Evolutionary conservation across 202 grass and related monocot species (phyloP), one percentile per base, ranked within the genome.

Genomic region (Hordeum pubiflorum): DNA sequence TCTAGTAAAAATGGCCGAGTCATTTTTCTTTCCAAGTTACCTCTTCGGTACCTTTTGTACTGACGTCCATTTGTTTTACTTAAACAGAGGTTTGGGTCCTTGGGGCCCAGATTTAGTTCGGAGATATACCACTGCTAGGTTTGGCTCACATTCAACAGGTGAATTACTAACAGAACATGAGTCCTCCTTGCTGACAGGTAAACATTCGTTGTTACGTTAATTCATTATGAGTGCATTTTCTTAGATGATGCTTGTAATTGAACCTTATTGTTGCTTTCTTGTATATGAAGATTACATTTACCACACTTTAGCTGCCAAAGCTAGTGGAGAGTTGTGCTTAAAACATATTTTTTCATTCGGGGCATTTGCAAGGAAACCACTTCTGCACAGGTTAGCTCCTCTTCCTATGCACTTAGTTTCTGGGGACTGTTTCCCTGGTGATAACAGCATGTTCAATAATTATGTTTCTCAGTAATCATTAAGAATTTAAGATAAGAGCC

Each of bases 251-350:
- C 44, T 62, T 74, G 34, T 24, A 74, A 38, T 24, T 41, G 43
- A 78, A 26, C 37, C 78, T 72, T 89, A 75, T 41, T 33, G 4
- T 79, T 63, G 15, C 26, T 74, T 57, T 81, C 13, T 85, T 52
- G 12, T 83, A 20, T 62, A 52, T 88, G 66, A 91, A 98, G 95
- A 98, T 86, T 98, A 98, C 57, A 88, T 93, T 33, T 98, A 98
- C 77, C 95, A 98, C 84, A 98, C 95, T 27, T 84, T 98, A 91
- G 95, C 95, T 58, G 95, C 95, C 50, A 98, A 92, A 85, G 95
- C 90, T 88, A 98, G 95, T 85, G 95, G 92, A 84, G 95, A 98
- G 80, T 76, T 91, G 67, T 98, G 95, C 67, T 73, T 98, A 75
- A 98, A 94, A 67, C 74, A 98, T 61, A 94, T 98, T 58, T 98